Evolutionary conservation across 345 rosid genomes (phyloP).

Genomic region (Fremontodendron californicum): DNA sequence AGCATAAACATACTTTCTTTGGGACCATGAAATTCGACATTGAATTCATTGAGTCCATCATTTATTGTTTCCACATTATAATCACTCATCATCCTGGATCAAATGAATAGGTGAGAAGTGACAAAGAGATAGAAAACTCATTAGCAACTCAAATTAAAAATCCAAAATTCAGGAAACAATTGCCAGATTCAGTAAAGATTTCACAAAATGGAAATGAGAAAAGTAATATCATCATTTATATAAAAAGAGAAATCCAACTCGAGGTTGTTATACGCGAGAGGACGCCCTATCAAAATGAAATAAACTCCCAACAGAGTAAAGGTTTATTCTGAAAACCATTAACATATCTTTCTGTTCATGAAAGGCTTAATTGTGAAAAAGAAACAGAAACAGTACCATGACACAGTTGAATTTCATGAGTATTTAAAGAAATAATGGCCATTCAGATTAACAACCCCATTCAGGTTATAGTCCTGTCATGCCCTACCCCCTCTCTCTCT

Average conservation of each 20-base stretch:
- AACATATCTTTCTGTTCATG: background rate
- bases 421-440: background rate
- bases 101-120: constrained; percentile 16
- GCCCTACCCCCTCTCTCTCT: background rate
- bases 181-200: background rate
- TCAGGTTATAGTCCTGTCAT: background rate
- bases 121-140: background rate
- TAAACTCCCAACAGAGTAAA: background rate
- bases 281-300: background rate
- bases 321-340: background rate
- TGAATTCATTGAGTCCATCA: constrained; percentile 68
- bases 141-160: background rate
- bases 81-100: constrained; percentile 76
- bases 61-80: constrained; percentile 67
- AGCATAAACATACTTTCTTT: constrained; percentile 54
- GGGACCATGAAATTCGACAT: constrained; percentile 68
- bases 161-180: background rate
- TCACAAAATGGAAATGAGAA: background rate
- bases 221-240: background rate
- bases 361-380: background rate
- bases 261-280: background rate
- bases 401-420: background rate
- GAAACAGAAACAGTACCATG: background rate
- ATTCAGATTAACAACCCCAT: background rate
- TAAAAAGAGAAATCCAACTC: background rate